phyloP scores from a whole-genome alignment of 1,284 basidiomycete genomes.

The Cryptococcus amylolentus region DNA sequence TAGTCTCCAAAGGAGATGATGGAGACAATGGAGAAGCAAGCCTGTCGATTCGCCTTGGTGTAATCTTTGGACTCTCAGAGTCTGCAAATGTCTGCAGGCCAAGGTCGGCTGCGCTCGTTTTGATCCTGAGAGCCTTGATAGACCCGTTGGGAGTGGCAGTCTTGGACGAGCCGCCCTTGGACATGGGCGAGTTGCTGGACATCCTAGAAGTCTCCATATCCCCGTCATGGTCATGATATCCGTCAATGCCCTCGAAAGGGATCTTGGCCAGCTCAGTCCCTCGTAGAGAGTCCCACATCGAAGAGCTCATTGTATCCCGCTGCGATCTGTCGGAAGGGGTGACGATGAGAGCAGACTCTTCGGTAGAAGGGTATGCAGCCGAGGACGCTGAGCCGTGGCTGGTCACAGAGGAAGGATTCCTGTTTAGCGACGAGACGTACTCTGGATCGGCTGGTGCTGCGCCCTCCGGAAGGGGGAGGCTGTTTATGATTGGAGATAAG shows the following conservation, averaged over 20 bases:
- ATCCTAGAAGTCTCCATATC: no score
- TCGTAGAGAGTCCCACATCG: no score
- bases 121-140: background rate
- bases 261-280: no score
- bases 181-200: background rate
- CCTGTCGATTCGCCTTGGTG: no score
- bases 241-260: no score
- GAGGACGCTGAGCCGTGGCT: slow-evolving; percentile 6
- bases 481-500: background rate
- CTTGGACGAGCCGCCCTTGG: background rate
- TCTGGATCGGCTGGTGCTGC: slow-evolving; percentile 4
- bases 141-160: background rate
- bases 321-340: background rate
- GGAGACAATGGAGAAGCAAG: no score
- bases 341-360: slow-evolving; percentile 8
- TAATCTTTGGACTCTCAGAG: no score
- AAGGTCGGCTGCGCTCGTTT: background rate
- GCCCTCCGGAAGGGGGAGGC: slow-evolving; percentile 5
- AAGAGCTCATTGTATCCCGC: no score
- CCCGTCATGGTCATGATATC: no score
- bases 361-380: slow-evolving; percentile 10
- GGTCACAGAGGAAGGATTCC: slow-evolving; percentile 12
- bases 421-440: slow-evolving; percentile 6
- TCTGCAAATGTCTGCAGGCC: background rate
- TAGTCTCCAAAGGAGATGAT: no score